A percentile compares a stretch with the other conserved stretches of the same genome.
Evolutionary conservation across 371 early-diverging fungal species (phyloP).

Genomic region (Umbelopsis sp.): DNA sequence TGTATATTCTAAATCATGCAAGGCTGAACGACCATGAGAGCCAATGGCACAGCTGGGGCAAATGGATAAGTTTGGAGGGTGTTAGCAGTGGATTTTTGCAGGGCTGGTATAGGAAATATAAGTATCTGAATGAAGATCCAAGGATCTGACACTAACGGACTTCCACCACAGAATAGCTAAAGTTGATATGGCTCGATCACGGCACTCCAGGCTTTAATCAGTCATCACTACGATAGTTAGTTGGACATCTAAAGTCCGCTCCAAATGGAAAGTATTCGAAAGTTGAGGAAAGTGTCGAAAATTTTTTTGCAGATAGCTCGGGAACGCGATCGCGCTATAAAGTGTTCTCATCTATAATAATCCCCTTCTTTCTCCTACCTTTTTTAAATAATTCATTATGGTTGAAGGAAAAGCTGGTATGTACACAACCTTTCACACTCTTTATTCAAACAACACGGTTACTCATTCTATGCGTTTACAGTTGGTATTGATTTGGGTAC

Average conservation of each 20-base stretch:
- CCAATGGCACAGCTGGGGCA: too few species aligned
- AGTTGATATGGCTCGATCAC: too few species aligned
- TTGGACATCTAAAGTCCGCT: not conserved
- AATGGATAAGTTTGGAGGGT: too few species aligned
- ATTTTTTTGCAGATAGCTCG: not conserved
- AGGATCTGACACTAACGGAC: too few species aligned
- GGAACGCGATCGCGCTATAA: slow-evolving; percentile 18
- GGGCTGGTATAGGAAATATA: too few species aligned
- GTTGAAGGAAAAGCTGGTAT: slow-evolving; percentile 79
- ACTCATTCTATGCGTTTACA: slow-evolving; percentile 23
- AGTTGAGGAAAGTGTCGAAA: slow-evolving; percentile 1
- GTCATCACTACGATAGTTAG: too few species aligned
- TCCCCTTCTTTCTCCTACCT: slow-evolving; percentile 22
- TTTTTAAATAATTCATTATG: slow-evolving; percentile 28
- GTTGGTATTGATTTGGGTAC: slow-evolving; percentile 99
- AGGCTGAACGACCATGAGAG: too few species aligned
- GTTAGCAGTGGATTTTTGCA: too few species aligned
- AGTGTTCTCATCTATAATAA: slow-evolving; percentile 7
- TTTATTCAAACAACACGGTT: not conserved
- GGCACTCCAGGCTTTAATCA: too few species aligned
- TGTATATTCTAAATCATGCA: too few species aligned
- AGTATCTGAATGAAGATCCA: too few species aligned
- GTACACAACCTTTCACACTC: slow-evolving; percentile 25
- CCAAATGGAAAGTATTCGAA: slow-evolving; percentile 3
- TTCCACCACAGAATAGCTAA: too few species aligned